phyloP scores from a whole-genome alignment of 1,284 basidiomycete genomes.

The Rhodofomes roseus region DNA sequence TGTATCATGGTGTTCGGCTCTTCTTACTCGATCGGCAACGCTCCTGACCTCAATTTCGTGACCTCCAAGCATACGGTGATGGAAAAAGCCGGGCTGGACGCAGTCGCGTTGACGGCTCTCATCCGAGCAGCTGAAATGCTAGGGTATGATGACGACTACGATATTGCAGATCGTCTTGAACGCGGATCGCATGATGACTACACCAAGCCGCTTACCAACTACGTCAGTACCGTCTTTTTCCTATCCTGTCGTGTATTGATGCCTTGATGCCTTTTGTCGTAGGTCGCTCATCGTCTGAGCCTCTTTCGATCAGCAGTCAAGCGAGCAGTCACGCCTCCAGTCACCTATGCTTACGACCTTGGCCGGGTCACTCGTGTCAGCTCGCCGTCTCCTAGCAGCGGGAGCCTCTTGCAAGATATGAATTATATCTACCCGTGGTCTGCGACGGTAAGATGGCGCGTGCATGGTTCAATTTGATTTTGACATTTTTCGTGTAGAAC shows the following conservation, averaged over 20 bases:
- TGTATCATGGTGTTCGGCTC: neutral
- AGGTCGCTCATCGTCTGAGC: neutral
- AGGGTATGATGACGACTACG: neutral
- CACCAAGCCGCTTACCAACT: neutral
- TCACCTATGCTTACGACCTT: neutral
- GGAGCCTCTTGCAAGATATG: neutral
- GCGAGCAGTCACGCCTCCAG: neutral
- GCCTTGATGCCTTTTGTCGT: too few relatives aligned
- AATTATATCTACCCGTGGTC: neutral
- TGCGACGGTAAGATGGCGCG: neutral
- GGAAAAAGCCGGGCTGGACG: neutral
- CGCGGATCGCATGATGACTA: neutral
- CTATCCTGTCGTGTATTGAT: neutral
- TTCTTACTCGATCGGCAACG: neutral
- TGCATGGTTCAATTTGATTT: neutral
- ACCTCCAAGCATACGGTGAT: neutral
- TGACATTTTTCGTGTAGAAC: neutral
- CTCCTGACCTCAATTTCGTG: neutral
- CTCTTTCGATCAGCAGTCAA: neutral
- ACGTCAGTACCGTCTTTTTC: neutral
- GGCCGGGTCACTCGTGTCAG: too few relatives aligned
- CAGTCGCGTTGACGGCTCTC: neutral
- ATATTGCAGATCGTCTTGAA: neutral
- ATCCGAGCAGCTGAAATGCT: neutral
- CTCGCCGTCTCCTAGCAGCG: neutral